Base-by-base conservation (phyloP, 2,329 filamentous ascomycete species). In the Cladosporium austrohemisphaericum region DNA sequence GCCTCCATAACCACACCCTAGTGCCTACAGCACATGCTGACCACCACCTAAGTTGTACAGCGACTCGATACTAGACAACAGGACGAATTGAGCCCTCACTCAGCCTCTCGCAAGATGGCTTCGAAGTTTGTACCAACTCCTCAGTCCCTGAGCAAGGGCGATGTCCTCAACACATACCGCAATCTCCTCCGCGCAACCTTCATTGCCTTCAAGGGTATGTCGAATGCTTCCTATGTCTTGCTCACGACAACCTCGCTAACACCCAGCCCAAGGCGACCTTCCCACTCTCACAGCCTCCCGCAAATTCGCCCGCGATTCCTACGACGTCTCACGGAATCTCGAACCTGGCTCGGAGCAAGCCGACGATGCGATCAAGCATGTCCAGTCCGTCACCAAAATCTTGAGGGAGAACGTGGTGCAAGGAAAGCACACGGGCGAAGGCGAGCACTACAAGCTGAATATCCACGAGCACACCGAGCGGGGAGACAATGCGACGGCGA, bases 391-490 rank as follows among this genome's bases (percentile, higher is more conserved):
- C 3, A 88, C 92, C 2, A 77, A 78, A 55, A 84, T 97, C 50
- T 65, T 98, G 53, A 76, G 81, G 57, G 76, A 88, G 65, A 97
- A 97, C 61, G 76, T 98, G 3, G 91, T 98, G 3, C 93, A 98
- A 67, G 93, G 92, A 5, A 59, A 49, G 49, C 43, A 55, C 31
- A 48, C 38, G 50, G 57, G 53, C 10, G 25, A 37, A 35, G 52
- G 48, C 4, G 56, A 65, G 26, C 55, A 62, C 29, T 59, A 57
- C 58, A 96, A 86, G 65, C 72, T 97, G 50, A 79, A 85, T 44
- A 96, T 98, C 70, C 93, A 97, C 67, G 80, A 95, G 53, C 75
- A 95, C 57, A 98, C 86, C 23, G 92, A 98, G 69, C 78, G 88
- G 57, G 90, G 93, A 47, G 87, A 97, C 70, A 98, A 98, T 65